Evolutionary conservation across 176 grass and related monocot genomes (phyloP).

Genomic region (Tillandsia leiboldiana): DNA sequence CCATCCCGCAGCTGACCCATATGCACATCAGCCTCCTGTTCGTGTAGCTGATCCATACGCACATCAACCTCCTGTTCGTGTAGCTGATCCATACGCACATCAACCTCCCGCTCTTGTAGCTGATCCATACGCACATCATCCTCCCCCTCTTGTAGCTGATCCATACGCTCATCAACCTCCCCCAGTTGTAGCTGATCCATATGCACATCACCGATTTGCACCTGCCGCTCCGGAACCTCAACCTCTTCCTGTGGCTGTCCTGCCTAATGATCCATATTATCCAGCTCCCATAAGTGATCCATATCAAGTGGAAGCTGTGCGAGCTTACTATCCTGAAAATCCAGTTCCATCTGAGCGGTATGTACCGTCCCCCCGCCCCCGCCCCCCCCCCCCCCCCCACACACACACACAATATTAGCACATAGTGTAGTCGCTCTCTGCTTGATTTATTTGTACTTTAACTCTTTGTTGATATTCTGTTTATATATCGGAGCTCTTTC

Average conservation of each 20-base stretch:
- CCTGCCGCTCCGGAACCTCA: constrained; percentile 16
- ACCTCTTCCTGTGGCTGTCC: constrained; percentile 12
- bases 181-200: constrained; percentile 20
- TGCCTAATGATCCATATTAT: constrained; percentile 38
- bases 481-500: too few relatives aligned
- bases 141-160: constrained; percentile 21
- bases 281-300: constrained; percentile 2
- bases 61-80: constrained; percentile 18
- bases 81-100: constrained; percentile 26
- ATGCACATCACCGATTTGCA: constrained; percentile 25
- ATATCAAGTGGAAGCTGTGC: constrained; percentile 22
- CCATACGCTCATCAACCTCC: constrained; percentile 27
- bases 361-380: background rate
- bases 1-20: constrained; percentile 18
- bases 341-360: constrained; percentile 30
- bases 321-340: constrained; percentile 8
- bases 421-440: too few relatives aligned
- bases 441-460: too few relatives aligned
- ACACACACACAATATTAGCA: too few relatives aligned
- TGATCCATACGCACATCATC: constrained; percentile 14
- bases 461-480: too few relatives aligned
- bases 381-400: too few relatives aligned
- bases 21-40: constrained; percentile 13
- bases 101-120: background rate
- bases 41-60: background rate